Evolutionary conservation across 805 yeast species (phyloP).

Genomic region (Yarrowia bubula): DNA sequence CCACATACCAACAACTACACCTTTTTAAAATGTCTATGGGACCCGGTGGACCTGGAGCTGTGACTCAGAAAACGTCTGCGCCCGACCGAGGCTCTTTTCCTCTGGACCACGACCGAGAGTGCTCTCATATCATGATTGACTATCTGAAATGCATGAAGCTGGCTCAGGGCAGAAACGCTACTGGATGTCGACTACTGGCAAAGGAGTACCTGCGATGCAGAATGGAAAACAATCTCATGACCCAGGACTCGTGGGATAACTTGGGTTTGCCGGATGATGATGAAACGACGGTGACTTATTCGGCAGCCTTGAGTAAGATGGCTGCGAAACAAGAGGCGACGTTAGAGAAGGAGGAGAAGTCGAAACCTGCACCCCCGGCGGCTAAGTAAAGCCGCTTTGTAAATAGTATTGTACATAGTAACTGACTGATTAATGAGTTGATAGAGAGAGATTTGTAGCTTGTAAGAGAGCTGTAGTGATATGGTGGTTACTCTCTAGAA

Average conservation of each 20-base stretch:
- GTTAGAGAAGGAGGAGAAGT: not conserved
- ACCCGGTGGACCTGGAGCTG: constrained; percentile 26
- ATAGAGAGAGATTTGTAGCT: too few species aligned
- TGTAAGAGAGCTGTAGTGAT: too few species aligned
- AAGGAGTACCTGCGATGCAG: constrained; percentile 79
- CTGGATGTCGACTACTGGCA: constrained; percentile 85
- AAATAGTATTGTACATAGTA: constrained; percentile 2
- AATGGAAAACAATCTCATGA: constrained; percentile 73
- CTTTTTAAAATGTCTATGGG: constrained; percentile 15
- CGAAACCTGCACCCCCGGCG: not conserved
- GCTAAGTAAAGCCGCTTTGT: not conserved
- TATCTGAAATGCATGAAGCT: constrained; percentile 76
- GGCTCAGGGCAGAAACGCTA: constrained; percentile 79
- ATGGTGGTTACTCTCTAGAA: too few species aligned
- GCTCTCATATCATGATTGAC: constrained; percentile 68
- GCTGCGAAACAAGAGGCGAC: not conserved
- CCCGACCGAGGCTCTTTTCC: constrained; percentile 98
- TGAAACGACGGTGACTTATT: constrained; percentile 4
- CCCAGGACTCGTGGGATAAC: constrained; percentile 55
- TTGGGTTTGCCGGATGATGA: constrained; percentile 61
- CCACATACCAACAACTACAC: not conserved
- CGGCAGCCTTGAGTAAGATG: constrained; percentile 15
- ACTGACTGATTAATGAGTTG: not conserved
- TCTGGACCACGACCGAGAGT: constrained; percentile 82
- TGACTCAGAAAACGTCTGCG: constrained; percentile 50